Base-by-base conservation (phyloP, 306 rosid species). In the Begonia loranthoides region DNA sequence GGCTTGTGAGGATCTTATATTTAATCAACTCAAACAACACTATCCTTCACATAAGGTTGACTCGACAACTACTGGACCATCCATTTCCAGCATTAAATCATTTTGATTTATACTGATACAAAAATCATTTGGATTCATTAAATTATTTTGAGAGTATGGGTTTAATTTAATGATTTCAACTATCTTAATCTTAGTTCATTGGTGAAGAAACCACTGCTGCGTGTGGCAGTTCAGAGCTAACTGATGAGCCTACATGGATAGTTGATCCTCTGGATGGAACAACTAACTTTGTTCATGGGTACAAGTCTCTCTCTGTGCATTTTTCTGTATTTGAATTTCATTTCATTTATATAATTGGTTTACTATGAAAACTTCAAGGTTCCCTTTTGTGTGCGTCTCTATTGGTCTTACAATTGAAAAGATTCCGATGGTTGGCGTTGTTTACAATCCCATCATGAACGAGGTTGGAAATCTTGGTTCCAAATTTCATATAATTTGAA, bases 241-340 rank as follows among this genome's bases (percentile, higher is more conserved):
- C 99, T 0, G 88, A 92, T 74, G 93, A 86, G 38, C 96, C 82
- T 44, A 92, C 99, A 41, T 92, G 99, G 99, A 78, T 92, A 60
- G 95, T 92, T 38, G 99, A 92, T 80, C 99, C 99, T 60, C 70
- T 92, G 51, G 99, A 92, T 67, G 99, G 99, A 73, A 92, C 99
- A 44, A 92, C 94, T 22, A 90, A 90, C 72, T 92, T 92, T 41
- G 99, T 86, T 15, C 96, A 92, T 64, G 94, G 99, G 96, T 92
- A 83, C 66, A 46, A 36, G 56, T 54, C 47, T 19, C 40, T 54
- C 55, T 15, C 8, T 28, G 36, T 28, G 36, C 13, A n/a, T 49
- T 14, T 73, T 65, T 34, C 12, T 8, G 10, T 41, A 34, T 52
- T 12, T 1, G 51, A 13, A 48, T 51, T 53, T 15, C 50, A 49